Conservation (phyloP, 2,329 filamentous ascomycete genomes). For the Arthrobotrys conoides region DNA sequence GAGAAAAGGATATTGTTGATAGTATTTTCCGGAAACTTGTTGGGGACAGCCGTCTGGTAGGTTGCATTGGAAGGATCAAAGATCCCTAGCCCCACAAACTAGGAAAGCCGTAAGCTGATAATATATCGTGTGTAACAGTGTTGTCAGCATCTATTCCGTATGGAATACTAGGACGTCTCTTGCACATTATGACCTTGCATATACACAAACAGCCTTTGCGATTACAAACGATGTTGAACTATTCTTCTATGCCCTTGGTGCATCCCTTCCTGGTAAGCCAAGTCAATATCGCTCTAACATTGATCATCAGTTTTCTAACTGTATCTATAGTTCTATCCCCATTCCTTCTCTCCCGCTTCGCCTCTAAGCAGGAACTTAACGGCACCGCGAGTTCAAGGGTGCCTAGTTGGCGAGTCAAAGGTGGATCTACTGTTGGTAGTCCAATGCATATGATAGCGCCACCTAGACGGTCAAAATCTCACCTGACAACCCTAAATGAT, state of each 20-base stretch:
- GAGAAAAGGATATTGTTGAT: slow-evolving; percentile 64
- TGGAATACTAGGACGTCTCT: slow-evolving; percentile 53
- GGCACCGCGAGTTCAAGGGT: slow-evolving; percentile 43
- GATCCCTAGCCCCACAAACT: background rate
- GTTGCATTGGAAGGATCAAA: slow-evolving; percentile 16
- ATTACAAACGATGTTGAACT: slow-evolving; percentile 65
- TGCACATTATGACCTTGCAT: slow-evolving; percentile 61
- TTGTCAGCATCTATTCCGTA: slow-evolving; percentile 59
- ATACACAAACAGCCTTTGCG: slow-evolving; percentile 63
- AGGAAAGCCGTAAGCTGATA: slow-evolving; percentile 11
- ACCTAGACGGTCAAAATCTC: slow-evolving; percentile 35
- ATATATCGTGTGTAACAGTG: slow-evolving; percentile 37
- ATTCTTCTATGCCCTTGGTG: slow-evolving; percentile 65
- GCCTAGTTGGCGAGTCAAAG: slow-evolving; percentile 57
- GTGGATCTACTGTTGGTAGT: slow-evolving; percentile 50
- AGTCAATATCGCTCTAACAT: background rate
- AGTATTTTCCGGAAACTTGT: slow-evolving; percentile 64
- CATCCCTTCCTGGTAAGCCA: slow-evolving; percentile 64
- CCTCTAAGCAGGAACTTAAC: slow-evolving; percentile 30
- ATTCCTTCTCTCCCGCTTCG: slow-evolving; percentile 55
- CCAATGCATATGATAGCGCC: slow-evolving; percentile 30
- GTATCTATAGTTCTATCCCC: slow-evolving; percentile 39
- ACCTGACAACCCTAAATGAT: slow-evolving; percentile 33
- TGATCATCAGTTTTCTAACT: background rate
- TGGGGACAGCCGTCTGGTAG: slow-evolving; percentile 65